Evolutionary conservation across 495 filamentous ascomycete species (phyloP).

Genomic region (Cetradonia linearis): DNA sequence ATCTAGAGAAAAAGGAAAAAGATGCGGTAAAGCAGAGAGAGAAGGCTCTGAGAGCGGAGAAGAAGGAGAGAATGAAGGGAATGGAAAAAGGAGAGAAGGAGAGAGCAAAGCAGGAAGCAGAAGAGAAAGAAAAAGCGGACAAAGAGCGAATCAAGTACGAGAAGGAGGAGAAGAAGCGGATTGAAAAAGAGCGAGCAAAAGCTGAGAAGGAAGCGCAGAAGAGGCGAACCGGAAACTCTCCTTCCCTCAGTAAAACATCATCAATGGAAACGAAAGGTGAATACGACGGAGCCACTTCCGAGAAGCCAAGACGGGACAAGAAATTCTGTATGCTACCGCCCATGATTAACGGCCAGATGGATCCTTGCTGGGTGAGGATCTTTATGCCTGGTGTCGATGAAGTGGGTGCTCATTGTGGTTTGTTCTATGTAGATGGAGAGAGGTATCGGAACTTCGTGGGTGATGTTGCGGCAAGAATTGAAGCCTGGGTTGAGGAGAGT

Average conservation of each 20-base stretch:
- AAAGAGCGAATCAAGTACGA: constrained; percentile 23
- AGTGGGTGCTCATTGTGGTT: constrained; percentile 71
- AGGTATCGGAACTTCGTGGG: constrained; percentile 69
- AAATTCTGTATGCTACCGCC: constrained; percentile 72
- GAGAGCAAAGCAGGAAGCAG: constrained; percentile 24
- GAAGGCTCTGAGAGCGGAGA: constrained; percentile 31
- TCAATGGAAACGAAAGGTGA: neutral
- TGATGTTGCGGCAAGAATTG: constrained; percentile 59
- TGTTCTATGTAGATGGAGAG: constrained; percentile 56
- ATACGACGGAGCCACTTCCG: constrained; percentile 3
- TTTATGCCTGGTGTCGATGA: constrained; percentile 78
- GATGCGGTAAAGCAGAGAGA: constrained; percentile 37
- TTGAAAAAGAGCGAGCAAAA: constrained; percentile 13
- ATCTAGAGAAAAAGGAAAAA: constrained; percentile 45
- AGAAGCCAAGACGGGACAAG: constrained; percentile 43
- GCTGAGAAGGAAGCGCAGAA: constrained; percentile 11
- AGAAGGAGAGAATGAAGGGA: constrained; percentile 28
- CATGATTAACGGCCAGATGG: constrained; percentile 36
- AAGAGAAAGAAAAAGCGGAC: constrained; percentile 21
- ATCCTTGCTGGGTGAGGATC: constrained; percentile 64
- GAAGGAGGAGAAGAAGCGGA: constrained; percentile 21
- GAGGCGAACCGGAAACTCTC: neutral
- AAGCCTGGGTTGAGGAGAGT: constrained; percentile 57
- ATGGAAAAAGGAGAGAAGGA: constrained; percentile 22
- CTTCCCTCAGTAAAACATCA: constrained; percentile 3